Conservation (phyloP, 2,329 filamentous ascomycete species). For the Phaeomoniella chlamydospora region DNA sequence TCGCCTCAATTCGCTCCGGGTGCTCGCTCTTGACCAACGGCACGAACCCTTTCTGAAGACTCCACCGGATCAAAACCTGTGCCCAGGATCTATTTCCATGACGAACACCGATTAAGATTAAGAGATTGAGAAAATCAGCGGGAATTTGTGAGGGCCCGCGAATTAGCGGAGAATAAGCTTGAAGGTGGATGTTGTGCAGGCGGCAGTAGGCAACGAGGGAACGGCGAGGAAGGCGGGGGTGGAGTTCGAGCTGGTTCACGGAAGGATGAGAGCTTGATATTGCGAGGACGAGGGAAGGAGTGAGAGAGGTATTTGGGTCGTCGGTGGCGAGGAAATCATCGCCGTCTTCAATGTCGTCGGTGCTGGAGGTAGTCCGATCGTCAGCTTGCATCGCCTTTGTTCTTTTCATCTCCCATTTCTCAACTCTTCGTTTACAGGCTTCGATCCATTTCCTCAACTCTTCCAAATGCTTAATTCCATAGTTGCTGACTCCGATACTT, state of each 20-base stretch:
- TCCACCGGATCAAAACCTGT: conserved; percentile 67
- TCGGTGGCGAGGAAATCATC: no score
- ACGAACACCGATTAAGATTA: no score
- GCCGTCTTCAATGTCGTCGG: background rate
- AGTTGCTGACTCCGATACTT: conserved; percentile 26
- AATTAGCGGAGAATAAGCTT: conserved; percentile 38
- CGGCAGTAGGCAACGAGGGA: conserved; percentile 70
- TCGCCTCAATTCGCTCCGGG: conserved; percentile 49
- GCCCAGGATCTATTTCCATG: conserved; percentile 52
- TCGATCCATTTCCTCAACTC: conserved; percentile 25
- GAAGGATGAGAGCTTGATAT: no score
- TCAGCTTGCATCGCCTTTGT: no score
- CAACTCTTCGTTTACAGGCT: no score
- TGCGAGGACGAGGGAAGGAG: no score
- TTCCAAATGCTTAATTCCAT: conserved; percentile 22
- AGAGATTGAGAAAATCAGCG: conserved; percentile 59
- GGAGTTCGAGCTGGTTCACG: conserved; percentile 1
- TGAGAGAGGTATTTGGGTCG: no score
- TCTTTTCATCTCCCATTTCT: no score
- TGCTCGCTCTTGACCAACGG: conserved; percentile 61
- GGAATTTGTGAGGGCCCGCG: conserved; percentile 40
- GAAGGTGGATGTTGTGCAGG: conserved; percentile 44
- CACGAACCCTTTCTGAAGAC: conserved; percentile 55
- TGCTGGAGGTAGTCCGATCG: no score
- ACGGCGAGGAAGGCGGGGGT: conserved; percentile 39